Base-by-base conservation (phyloP, 495 filamentous ascomycete genomes). In the Penicillium tannophilum region DNA sequence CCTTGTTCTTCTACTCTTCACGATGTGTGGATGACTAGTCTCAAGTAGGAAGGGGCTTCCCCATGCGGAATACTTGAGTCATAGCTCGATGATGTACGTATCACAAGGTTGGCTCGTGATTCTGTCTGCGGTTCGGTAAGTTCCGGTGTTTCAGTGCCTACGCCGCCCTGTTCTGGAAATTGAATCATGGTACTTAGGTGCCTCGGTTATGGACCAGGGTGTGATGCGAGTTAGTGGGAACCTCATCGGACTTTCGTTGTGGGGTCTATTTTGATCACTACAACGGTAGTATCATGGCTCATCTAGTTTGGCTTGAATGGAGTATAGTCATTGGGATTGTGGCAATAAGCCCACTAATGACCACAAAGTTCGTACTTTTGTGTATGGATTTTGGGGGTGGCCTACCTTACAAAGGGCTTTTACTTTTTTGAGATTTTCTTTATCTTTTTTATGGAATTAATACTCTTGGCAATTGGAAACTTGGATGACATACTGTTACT, bases 101-200 rank as follows among this genome's bases (percentile, higher is more conserved):
- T 39, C 17, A 39, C 35, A 50, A 28, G 31, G 17, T 41, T 53
- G 36, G 26, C 20, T 55, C 53, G 53, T 36, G 45, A 63, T 59
- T 31, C 45, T 59, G 24, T 45, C 46, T 57, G 52, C 59, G 47
- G 39, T 45, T 67, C 69, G 69, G 69, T 60, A 67, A 55, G 61
- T 69, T 67, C 64, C 64, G 68, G 52, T 57, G 49, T 55, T 54
- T 58, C 39, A 41, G 16, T 41, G 16, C 14, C 33, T 36, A 14
- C 33, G 33, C 28, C 28, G 6, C 28, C 28, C 28, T 28, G 20
- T 23, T 23, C 20, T 23, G 20, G 20, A 23, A 23, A 23, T 23
- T 23, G 20, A 23, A 23, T 23, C 1, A 23, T 23, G 20, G 20
- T 23, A 23, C 20, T 23, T 33, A 33, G 31, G 11, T 33, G 31